phyloP scores from a whole-genome alignment of 2,329 filamentous ascomycete species.

The Pyrenophora graminea region DNA sequence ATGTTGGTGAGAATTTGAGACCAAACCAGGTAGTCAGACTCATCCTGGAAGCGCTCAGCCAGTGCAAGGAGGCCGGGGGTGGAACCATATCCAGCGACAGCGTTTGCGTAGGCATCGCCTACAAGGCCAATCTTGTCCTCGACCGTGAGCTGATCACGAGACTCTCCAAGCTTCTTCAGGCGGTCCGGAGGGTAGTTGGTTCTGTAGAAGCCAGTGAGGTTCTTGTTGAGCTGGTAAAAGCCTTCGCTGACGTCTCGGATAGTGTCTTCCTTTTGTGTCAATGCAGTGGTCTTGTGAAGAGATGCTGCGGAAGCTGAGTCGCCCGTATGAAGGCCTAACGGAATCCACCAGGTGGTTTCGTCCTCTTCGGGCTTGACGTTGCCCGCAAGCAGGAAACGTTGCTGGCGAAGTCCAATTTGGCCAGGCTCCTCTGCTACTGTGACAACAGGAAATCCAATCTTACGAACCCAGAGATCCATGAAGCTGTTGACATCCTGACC shows the following conservation, averaged over 20 bases:
- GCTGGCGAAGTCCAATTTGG: conserved; percentile 81
- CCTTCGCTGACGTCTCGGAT: conserved; percentile 73
- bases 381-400: conserved; percentile 86
- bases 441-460: conserved; percentile 91
- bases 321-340: conserved; percentile 81
- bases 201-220: conserved; percentile 87
- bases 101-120: conserved; percentile 85
- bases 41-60: conserved; percentile 78
- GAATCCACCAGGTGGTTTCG: conserved; percentile 93
- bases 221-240: conserved; percentile 93
- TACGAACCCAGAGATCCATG: conserved; percentile 94
- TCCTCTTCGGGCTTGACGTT: conserved; percentile 92
- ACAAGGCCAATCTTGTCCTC: conserved; percentile 93
- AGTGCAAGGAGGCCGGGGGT: conserved; percentile 83
- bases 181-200: conserved; percentile 90
- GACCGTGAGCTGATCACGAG: conserved; percentile 74
- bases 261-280: conserved; percentile 77
- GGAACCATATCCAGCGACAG: conserved; percentile 81
- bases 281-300: conserved; percentile 66
- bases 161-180: conserved; percentile 76
- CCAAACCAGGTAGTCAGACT: conserved; percentile 88
- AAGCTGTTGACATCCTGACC: conserved; percentile 82
- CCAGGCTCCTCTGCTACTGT: conserved; percentile 82
- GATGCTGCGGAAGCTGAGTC: conserved; percentile 57
- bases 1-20: conserved; percentile 80